Evolutionary conservation across 306 rosid genomes (phyloP).

Genomic region (Acacia melanoxylon): DNA sequence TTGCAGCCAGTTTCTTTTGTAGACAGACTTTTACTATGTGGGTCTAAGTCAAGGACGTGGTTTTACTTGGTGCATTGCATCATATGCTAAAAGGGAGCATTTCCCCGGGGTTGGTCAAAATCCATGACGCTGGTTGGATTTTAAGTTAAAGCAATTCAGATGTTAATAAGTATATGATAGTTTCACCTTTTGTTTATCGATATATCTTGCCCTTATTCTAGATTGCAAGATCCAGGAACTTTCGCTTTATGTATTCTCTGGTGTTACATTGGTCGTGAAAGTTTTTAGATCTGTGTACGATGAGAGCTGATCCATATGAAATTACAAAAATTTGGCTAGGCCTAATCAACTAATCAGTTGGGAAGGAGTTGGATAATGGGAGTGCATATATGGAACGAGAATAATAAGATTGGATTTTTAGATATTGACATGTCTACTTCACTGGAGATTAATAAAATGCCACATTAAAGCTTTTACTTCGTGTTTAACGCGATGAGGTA

Average conservation of each 20-base stretch:
- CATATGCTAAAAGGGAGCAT: not conserved
- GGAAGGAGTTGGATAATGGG: not conserved
- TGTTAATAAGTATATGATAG: not conserved
- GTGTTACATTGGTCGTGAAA: not conserved
- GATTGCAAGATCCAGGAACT: not conserved
- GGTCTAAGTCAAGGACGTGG: slow-evolving; percentile 9
- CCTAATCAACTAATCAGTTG: not conserved
- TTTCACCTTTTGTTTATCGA: not conserved
- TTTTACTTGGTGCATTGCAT: slow-evolving; percentile 7
- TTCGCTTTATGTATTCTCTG: not conserved
- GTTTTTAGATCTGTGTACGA: not conserved
- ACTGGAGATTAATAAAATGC: not conserved
- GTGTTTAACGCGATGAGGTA: no score
- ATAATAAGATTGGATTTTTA: not conserved
- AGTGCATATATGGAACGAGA: not conserved
- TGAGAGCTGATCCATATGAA: not conserved
- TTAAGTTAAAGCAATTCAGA: not conserved
- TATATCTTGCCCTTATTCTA: not conserved
- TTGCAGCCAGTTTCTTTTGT: not conserved
- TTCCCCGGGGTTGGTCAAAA: slow-evolving; percentile 7
- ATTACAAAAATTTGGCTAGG: not conserved
- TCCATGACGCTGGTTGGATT: not conserved
- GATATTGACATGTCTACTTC: not conserved
- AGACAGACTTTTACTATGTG: not conserved
- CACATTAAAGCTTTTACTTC: no score